Evolutionary conservation across 306 rosid species (phyloP).

Genomic region (apple (Malus domestica)): DNA sequence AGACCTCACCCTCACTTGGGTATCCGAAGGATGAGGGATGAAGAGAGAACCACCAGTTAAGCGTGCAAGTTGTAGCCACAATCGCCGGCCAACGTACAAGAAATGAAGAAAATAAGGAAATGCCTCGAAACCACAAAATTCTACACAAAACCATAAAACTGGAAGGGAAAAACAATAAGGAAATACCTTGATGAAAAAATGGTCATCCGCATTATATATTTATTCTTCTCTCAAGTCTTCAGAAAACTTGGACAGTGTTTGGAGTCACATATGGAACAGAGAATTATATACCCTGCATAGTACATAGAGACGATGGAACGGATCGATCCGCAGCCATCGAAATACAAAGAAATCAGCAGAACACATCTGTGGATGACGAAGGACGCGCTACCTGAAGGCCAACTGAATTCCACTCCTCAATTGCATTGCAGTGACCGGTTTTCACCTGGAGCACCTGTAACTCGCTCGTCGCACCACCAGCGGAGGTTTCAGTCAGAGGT

Average conservation of each 20-base stretch:
- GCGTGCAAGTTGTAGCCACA: constrained; percentile 87
- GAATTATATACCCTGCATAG: constrained; percentile 17
- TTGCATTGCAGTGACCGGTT: constrained; percentile 50
- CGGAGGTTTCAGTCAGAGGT: constrained; percentile 30
- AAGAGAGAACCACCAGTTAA: constrained; percentile 27
- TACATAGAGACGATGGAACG: constrained; percentile 18
- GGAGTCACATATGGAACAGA: constrained; percentile 22
- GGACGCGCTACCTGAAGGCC: constrained; percentile 55
- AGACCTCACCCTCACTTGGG: no score
- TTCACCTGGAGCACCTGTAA: constrained; percentile 28
- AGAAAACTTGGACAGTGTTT: not conserved
- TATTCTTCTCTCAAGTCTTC: constrained; percentile 16
- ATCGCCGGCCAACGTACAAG: constrained; percentile 47
- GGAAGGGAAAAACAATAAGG: not conserved
- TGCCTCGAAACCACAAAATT: no score
- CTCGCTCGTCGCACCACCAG: constrained; percentile 18
- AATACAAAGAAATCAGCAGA: constrained; percentile 34
- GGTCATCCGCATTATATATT: not conserved
- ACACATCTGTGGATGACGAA: constrained; percentile 52
- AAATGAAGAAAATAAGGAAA: no score
- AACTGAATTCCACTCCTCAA: constrained; percentile 52
- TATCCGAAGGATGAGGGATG: no score
- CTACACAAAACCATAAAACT: not conserved
- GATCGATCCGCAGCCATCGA: not conserved
- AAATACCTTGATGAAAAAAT: not conserved